These are phyloP conservation scores for Mycena vulgaris DNA, from an alignment of 768 basidiomycete species.

Conservation along the genomic window DNA sequence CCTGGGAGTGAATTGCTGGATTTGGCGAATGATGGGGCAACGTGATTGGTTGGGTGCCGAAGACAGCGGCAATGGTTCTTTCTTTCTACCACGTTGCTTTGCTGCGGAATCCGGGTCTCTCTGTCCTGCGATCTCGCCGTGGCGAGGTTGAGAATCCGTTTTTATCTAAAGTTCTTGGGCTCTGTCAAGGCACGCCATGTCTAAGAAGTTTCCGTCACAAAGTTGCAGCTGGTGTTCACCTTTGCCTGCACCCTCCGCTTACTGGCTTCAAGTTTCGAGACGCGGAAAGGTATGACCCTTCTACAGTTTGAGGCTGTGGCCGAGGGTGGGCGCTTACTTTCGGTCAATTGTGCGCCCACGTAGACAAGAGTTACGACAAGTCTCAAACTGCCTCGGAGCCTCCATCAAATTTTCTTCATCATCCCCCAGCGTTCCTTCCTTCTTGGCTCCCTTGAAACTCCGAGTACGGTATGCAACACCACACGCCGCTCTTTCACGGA, in stretches of 20 bases:
- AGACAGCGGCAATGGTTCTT: constrained; percentile 5
- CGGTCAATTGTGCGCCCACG: neutral
- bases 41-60: constrained; percentile 1
- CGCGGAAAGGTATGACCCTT: neutral
- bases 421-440: neutral
- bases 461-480: neutral
- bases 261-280: neutral
- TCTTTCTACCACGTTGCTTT: neutral
- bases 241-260: too few species aligned
- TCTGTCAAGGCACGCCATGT: neutral
- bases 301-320: neutral
- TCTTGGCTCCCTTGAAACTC: neutral
- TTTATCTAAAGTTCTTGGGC: neutral
- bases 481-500: neutral
- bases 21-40: neutral
- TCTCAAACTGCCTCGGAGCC: neutral
- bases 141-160: neutral
- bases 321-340: neutral
- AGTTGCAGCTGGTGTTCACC: neutral
- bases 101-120: neutral
- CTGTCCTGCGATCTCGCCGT: neutral
- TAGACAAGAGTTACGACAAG: neutral
- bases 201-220: neutral
- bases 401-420: neutral
- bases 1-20: too few species aligned